phyloP scores from a whole-genome alignment of 352 stramenopile species.

The Globisporangium iwayamae region DNA sequence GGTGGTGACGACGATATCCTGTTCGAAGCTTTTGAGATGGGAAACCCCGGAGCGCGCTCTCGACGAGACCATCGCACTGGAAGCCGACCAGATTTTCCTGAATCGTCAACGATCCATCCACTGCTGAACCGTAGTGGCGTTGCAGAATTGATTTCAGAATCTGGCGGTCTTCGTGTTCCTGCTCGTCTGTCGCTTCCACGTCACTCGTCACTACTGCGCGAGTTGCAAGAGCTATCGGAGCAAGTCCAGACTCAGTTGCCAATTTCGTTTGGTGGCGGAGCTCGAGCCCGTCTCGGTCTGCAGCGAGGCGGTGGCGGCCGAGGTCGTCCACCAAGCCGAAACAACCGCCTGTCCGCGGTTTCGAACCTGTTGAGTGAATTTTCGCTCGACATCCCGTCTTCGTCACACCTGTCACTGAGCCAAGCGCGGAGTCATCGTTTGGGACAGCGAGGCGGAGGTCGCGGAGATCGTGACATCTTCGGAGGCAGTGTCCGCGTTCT shows the following conservation, averaged over 20 bases:
- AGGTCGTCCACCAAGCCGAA: constrained; percentile 49
- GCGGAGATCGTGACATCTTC: constrained; percentile 52
- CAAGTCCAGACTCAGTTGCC: constrained; percentile 73
- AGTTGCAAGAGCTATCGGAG: constrained; percentile 71
- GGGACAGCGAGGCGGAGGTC: constrained; percentile 41
- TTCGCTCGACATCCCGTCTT: constrained; percentile 68
- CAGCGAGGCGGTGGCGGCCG: constrained; percentile 42
- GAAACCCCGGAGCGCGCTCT: constrained; percentile 27
- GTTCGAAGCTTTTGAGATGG: constrained; percentile 53
- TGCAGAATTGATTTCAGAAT: constrained; percentile 10
- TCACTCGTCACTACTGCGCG: constrained; percentile 67
- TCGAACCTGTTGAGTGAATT: constrained; percentile 83
- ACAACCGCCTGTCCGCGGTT: constrained; percentile 60
- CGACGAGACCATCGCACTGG: constrained; percentile 31
- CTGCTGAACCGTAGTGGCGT: constrained; percentile 30
- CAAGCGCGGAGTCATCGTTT: constrained; percentile 24
- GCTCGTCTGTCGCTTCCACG: constrained; percentile 52
- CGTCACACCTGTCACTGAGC: constrained; percentile 32
- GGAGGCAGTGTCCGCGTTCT: constrained; percentile 34
- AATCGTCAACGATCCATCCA: constrained; percentile 26
- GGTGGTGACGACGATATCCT: constrained; percentile 49
- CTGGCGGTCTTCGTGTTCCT: constrained; percentile 21
- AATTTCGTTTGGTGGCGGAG: constrained; percentile 24
- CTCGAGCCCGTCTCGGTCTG: constrained; percentile 23
- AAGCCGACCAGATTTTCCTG: constrained; percentile 10